Conservation (phyloP, 805 yeast species). For the Metschnikowia reukaufii region DNA sequence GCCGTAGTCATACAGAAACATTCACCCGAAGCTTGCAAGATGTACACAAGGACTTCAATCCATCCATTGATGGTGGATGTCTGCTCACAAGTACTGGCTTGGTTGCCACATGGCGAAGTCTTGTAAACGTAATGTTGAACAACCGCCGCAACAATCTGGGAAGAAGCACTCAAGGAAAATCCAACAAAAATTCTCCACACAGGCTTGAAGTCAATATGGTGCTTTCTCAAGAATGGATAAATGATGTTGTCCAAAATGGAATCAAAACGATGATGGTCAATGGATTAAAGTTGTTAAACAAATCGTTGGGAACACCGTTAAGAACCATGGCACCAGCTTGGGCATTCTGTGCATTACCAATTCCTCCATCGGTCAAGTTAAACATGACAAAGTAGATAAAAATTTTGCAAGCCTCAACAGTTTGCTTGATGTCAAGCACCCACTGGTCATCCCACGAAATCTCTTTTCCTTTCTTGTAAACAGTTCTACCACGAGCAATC, state of each 20-base stretch:
- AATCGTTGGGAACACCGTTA: conserved; percentile 56
- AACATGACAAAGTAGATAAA: conserved; percentile 44
- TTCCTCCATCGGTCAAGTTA: conserved; percentile 47
- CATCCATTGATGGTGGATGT: conserved; percentile 35
- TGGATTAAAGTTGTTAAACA: conserved; percentile 55
- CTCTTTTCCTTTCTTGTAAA: conserved; percentile 20
- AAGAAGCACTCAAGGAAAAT: conserved; percentile 45
- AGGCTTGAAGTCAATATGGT: conserved; percentile 30
- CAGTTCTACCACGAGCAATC: conserved; percentile 42
- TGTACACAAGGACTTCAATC: conserved; percentile 29
- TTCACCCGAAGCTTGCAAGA: conserved; percentile 52
- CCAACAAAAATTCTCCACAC: conserved; percentile 48
- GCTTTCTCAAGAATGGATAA: conserved; percentile 49
- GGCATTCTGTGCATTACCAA: conserved; percentile 49
- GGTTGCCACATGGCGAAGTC: conserved; percentile 53
- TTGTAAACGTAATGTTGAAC: conserved; percentile 48
- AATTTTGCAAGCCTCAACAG: conserved; percentile 45
- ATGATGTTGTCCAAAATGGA: conserved; percentile 49
- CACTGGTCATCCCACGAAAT: conserved; percentile 46
- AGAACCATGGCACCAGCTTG: conserved; percentile 56
- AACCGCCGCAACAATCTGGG: conserved; percentile 51
- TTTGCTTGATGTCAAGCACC: conserved; percentile 46
- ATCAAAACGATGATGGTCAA: conserved; percentile 51
- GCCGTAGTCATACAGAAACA: conserved; percentile 53
- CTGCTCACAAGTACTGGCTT: conserved; percentile 39